Conservation (phyloP, 805 yeast genomes). For the Kockiozyma suomiensis region DNA sequence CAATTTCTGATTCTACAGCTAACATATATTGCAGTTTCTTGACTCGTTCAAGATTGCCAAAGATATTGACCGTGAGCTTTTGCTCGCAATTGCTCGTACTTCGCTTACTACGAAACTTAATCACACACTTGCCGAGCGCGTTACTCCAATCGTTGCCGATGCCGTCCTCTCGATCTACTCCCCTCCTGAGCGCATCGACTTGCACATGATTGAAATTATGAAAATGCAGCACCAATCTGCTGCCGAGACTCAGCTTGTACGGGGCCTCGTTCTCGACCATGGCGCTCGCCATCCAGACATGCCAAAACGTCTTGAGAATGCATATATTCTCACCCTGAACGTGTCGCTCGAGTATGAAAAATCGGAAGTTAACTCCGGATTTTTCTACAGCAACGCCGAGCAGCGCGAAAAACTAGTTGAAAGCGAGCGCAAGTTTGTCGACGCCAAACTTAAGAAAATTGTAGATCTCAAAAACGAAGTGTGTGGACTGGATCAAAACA, state of each 20-base stretch:
- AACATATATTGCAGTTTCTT: constrained; percentile 49
- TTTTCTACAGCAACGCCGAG: constrained; percentile 91
- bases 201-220: constrained; percentile 98
- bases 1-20: too few relatives aligned
- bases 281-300: constrained; percentile 99
- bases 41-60: constrained; percentile 62
- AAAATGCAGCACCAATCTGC: constrained; percentile 94
- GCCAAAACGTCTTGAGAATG: constrained; percentile 87
- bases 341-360: constrained; percentile 96
- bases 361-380: constrained; percentile 95
- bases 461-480: constrained; percentile 91
- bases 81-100: constrained; percentile 88
- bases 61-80: constrained; percentile 77
- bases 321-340: constrained; percentile 81
- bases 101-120: constrained; percentile 86
- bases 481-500: constrained; percentile 69
- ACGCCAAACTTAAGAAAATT: constrained; percentile 86
- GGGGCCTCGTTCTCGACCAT: constrained; percentile 93
- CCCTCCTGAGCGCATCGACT: constrained; percentile 60
- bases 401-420: constrained; percentile 94
- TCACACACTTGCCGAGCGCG: constrained; percentile 70
- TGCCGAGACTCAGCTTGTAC: constrained; percentile 76
- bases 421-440: constrained; percentile 90
- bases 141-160: constrained; percentile 94
- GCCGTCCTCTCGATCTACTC: constrained; percentile 81